These are phyloP conservation scores for Rhodotorula sp. DNA, from an alignment of 1,284 basidiomycete genomes.

Conservation along the genomic window DNA sequence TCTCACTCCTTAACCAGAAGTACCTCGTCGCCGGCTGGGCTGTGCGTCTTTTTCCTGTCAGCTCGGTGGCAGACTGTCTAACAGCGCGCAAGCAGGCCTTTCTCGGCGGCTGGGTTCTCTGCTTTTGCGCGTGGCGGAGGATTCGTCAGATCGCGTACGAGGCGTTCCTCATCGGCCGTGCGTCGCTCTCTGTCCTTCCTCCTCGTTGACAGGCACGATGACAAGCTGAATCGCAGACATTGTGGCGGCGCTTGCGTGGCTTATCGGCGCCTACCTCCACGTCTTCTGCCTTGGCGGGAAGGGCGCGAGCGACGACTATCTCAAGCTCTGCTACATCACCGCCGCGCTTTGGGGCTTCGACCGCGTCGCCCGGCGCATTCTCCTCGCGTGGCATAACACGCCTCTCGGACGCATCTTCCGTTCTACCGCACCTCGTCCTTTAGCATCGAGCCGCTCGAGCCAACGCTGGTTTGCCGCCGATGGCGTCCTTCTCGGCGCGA, in stretches of 20 bases:
- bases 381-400: conserved; percentile 31
- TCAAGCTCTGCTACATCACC: conserved; percentile 27
- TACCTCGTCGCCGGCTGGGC: conserved; percentile 49
- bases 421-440: neutral
- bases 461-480: conserved; percentile 10
- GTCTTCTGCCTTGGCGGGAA: conserved; percentile 43
- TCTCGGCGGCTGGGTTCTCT: conserved; percentile 16
- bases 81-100: conserved; percentile 28
- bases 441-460: neutral
- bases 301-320: conserved; percentile 45
- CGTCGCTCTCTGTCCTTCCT: conserved; percentile 23
- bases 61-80: neutral
- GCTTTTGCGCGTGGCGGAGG: conserved; percentile 15
- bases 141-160: conserved; percentile 44
- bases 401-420: conserved; percentile 27
- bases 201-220: too few species aligned
- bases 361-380: conserved; percentile 31
- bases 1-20: conserved; percentile 28
- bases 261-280: conserved; percentile 48
- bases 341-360: conserved; percentile 38
- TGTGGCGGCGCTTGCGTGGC: conserved; percentile 45
- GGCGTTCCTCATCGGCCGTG: conserved; percentile 38
- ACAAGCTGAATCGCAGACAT: conserved; percentile 50
- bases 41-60: conserved; percentile 17
- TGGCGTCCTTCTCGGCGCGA: conserved; percentile 19